phyloP scores from a whole-genome alignment of 768 basidiomycete genomes.

The Auricularia auricula-judae region DNA sequence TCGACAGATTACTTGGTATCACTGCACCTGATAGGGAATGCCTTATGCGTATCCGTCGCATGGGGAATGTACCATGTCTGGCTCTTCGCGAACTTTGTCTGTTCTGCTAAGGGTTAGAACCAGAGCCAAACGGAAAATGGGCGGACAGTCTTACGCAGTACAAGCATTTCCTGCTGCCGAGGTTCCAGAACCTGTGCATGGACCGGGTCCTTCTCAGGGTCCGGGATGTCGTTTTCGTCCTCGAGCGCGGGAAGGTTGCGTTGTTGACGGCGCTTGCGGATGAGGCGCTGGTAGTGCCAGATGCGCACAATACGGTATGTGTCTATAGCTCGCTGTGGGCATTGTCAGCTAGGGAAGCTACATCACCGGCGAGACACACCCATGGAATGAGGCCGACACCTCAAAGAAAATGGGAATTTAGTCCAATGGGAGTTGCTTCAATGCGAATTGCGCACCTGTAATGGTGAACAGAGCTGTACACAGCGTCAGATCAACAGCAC shows the following conservation, averaged over 20 bases:
- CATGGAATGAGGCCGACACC: constrained; percentile 54
- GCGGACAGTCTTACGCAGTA: constrained; percentile 38
- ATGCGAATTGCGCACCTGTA: constrained; percentile 44
- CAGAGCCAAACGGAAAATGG: neutral
- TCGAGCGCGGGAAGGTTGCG: constrained; percentile 58
- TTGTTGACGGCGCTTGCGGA: constrained; percentile 43
- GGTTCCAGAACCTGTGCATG: constrained; percentile 63
- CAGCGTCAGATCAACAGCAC: constrained; percentile 9
- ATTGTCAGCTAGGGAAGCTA: neutral
- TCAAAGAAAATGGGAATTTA: neutral
- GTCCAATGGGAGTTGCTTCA: neutral
- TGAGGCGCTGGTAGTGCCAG: constrained; percentile 58
- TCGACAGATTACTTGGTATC: neutral
- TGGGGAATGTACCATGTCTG: constrained; percentile 86
- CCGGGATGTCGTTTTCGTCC: constrained; percentile 71
- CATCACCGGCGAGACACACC: constrained; percentile 1
- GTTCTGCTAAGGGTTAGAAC: constrained; percentile 32
- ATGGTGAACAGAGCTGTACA: constrained; percentile 59
- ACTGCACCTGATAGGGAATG: constrained; percentile 20
- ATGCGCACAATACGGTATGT: constrained; percentile 68
- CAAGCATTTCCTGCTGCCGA: constrained; percentile 50
- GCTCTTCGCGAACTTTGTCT: constrained; percentile 53
- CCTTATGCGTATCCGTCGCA: constrained; percentile 69
- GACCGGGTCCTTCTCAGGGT: constrained; percentile 59
- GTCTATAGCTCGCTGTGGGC: constrained; percentile 41